Evolutionary conservation across 108 stramenopile genomes (phyloP).

Genomic region (Discostella pseudostelligera): DNA sequence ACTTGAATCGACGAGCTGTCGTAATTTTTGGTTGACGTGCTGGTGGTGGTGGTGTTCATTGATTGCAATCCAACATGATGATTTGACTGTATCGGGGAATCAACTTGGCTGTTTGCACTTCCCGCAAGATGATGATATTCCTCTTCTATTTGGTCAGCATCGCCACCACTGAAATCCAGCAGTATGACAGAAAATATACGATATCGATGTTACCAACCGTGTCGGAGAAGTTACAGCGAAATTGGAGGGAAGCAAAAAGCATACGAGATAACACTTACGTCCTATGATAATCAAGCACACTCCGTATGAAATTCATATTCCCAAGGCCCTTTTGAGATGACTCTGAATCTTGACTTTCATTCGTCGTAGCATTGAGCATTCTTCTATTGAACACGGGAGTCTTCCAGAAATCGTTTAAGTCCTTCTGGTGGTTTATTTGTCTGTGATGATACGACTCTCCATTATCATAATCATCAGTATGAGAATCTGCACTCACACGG

Average conservation of each 20-base stretch:
- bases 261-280: constrained; percentile 15
- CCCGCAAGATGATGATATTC: constrained; percentile 53
- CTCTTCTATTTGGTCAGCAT: constrained; percentile 69
- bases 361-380: constrained; percentile 34
- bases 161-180: constrained; percentile 50
- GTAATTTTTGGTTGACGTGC: neutral
- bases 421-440: constrained; percentile 57
- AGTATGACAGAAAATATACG: neutral
- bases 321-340: constrained; percentile 75
- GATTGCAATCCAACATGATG: neutral
- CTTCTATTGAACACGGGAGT: constrained; percentile 79
- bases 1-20: constrained; percentile 17
- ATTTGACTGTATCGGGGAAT: constrained; percentile 12
- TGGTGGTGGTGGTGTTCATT: neutral
- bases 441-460: constrained; percentile 51
- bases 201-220: neutral
- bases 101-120: constrained; percentile 1
- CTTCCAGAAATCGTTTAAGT: constrained; percentile 52
- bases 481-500: constrained; percentile 29
- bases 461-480: constrained; percentile 30
- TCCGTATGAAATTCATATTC: constrained; percentile 81
- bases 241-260: neutral
- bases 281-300: constrained; percentile 80
- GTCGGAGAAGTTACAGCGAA: neutral
- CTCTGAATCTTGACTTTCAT: constrained; percentile 41